phyloP scores from a whole-genome alignment of 75 land plant genomes.

The Cryptomeria japonica region DNA sequence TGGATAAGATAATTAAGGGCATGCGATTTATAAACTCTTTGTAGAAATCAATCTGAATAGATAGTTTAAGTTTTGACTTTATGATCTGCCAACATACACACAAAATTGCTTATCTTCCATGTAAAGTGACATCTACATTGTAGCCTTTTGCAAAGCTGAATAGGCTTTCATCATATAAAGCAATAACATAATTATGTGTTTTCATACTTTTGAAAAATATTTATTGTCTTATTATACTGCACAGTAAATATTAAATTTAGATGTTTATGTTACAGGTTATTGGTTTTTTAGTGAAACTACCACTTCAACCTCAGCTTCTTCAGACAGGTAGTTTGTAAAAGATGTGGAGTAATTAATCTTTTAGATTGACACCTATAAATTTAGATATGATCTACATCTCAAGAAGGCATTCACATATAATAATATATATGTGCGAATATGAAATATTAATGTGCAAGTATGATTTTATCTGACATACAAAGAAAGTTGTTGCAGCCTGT shows the following conservation, averaged over 20 bases:
- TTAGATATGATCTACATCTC: neutral
- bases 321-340: constrained; percentile 66
- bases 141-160: neutral
- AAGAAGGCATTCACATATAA: neutral
- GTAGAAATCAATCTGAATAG: neutral
- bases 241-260: neutral
- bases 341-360: neutral
- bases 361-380: neutral
- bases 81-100: neutral
- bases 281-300: constrained; percentile 76
- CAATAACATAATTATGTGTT: neutral
- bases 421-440: neutral
- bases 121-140: neutral
- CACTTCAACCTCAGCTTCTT: constrained; percentile 73
- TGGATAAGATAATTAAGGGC: neutral
- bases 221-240: neutral
- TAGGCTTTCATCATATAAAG: neutral
- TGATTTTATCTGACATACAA: neutral
- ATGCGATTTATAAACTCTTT: neutral
- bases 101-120: neutral
- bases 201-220: neutral
- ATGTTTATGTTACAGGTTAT: constrained; percentile 52
- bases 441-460: neutral
- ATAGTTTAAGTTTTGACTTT: neutral
- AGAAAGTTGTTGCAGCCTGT: constrained; percentile 58